phyloP scores from a whole-genome alignment of 129 eudicot genomes.

The Lactuca sativa region DNA sequence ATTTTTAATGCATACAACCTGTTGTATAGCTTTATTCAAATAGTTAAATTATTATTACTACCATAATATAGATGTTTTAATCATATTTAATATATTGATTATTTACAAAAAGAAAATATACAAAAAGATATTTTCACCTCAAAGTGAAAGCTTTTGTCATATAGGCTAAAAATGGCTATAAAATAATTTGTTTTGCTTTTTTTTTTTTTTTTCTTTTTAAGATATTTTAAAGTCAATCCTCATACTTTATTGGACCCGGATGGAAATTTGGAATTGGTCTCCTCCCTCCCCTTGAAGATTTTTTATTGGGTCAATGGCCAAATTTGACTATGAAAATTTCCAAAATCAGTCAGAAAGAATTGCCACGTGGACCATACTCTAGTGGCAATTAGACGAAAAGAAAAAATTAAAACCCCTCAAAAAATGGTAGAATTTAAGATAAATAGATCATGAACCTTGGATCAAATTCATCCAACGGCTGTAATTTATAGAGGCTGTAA shows the following conservation, averaged over 20 bases:
- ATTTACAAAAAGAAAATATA: no score
- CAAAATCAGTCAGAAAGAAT: background rate
- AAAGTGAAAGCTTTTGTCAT: background rate
- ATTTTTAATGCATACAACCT: no score
- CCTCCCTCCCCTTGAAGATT: background rate
- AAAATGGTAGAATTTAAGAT: no score
- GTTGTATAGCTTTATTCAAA: no score
- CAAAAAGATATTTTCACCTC: no score
- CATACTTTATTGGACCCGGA: background rate
- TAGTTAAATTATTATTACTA: no score
- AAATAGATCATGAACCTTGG: no score
- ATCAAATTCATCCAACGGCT: no score
- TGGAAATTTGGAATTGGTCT: background rate
- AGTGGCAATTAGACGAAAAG: background rate
- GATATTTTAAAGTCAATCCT: background rate
- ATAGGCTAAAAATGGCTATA: background rate
- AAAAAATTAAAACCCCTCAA: background rate
- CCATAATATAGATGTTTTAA: background rate
- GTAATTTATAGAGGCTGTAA: no score
- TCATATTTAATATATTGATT: background rate
- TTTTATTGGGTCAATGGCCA: background rate
- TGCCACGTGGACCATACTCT: background rate
- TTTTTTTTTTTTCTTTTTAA: background rate
- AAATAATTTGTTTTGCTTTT: background rate
- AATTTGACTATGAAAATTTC: background rate